These are phyloP conservation scores for Cercospora zeae-maydis DNA, from an alignment of 2,329 filamentous ascomycete species.

Conservation along the genomic window DNA sequence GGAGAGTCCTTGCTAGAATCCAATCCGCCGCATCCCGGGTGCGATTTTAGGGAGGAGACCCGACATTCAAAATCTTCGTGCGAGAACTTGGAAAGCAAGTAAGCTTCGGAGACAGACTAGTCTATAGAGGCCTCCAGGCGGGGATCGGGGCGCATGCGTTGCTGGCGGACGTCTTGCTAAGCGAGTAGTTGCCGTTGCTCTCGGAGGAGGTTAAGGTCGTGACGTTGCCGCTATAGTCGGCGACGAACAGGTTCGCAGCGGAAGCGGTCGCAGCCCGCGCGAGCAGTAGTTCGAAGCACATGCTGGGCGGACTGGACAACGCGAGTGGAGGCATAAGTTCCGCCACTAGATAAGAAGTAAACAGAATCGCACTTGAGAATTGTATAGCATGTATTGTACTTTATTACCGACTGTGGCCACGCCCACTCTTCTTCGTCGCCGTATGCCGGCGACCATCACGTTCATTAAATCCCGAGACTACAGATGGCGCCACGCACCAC, in stretches of 20 bases:
- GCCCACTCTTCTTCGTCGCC: background rate
- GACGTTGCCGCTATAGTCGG: constrained; percentile 47
- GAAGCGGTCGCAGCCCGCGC: constrained; percentile 24
- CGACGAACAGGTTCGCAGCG: constrained; percentile 42
- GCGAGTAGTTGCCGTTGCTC: constrained; percentile 34
- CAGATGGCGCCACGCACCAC: background rate
- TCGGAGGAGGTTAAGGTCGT: constrained; percentile 40
- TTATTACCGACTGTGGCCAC: background rate
- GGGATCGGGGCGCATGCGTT: constrained; percentile 53
- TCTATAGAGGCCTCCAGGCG: too few species aligned
- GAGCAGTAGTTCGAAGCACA: constrained; percentile 18
- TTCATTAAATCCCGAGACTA: background rate
- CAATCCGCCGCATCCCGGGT: too few species aligned
- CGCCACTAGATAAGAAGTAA: too few species aligned
- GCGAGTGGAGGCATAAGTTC: too few species aligned
- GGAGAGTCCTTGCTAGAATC: too few species aligned
- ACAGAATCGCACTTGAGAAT: too few species aligned
- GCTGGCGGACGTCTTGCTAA: constrained; percentile 46
- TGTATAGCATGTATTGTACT: too few species aligned
- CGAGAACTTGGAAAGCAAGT: too few species aligned
- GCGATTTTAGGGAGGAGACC: too few species aligned
- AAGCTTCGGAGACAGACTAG: too few species aligned
- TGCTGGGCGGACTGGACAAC: constrained; percentile 1
- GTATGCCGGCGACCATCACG: background rate
- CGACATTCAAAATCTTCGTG: too few species aligned